phyloP scores from a whole-genome alignment of 2,329 filamentous ascomycete genomes.

The Rhinocladiella similis region DNA sequence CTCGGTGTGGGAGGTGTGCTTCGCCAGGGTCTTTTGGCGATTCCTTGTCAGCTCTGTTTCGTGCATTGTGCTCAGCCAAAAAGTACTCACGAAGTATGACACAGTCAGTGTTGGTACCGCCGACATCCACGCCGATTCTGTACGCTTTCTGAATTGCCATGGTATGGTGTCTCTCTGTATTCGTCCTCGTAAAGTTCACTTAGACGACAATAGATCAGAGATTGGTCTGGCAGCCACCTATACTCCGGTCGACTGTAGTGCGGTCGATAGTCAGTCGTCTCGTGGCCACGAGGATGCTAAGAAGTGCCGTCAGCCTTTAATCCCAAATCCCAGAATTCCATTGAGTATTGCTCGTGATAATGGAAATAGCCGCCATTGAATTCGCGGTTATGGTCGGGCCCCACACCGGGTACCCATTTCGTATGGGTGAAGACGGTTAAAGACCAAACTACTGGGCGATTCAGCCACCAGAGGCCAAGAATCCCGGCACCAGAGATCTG shows the following conservation, averaged over 20 bases:
- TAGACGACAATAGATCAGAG: background rate
- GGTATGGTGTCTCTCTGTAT: background rate
- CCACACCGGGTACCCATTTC: background rate
- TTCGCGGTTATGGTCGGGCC: no score
- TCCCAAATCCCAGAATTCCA: no score
- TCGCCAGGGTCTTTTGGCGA: constrained; percentile 36
- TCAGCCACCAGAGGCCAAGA: background rate
- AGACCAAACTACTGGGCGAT: background rate
- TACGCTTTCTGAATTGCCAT: constrained; percentile 31
- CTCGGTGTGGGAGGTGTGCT: constrained; percentile 37
- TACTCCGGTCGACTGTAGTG: no score
- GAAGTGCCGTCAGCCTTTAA: no score
- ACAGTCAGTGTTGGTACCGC: constrained; percentile 20
- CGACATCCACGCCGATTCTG: constrained; percentile 46
- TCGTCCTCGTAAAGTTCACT: background rate
- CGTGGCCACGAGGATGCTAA: no score
- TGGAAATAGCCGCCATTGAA: background rate
- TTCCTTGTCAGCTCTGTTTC: background rate
- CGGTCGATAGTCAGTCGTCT: no score
- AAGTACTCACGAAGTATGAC: constrained; percentile 14
- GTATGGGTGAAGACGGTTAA: background rate
- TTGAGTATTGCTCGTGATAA: background rate
- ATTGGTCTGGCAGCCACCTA: no score
- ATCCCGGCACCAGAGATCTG: no score
- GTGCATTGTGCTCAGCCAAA: background rate